These are phyloP conservation scores for Hsuehochloa calcarea DNA, from an alignment of 176 grass and related monocot species.

Conservation along the genomic window DNA sequence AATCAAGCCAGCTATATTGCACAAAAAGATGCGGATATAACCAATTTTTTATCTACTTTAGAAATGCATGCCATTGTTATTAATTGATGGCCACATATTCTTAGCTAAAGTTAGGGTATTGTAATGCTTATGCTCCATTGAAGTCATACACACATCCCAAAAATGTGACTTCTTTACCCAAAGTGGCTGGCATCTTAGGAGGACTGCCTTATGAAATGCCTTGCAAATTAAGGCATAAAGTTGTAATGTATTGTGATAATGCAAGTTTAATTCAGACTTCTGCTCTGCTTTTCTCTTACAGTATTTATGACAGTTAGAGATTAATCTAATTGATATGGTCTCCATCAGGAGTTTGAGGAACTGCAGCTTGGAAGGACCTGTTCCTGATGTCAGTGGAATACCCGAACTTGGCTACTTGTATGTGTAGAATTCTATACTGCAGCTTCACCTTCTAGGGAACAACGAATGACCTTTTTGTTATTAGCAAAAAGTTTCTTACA, in stretches of 20 bases:
- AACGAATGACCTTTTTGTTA: neutral
- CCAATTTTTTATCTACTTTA: neutral
- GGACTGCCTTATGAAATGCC: neutral
- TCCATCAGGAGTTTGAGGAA: conserved; percentile 76
- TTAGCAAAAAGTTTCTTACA: neutral
- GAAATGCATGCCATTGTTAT: neutral
- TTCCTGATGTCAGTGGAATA: conserved; percentile 65
- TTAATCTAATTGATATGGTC: conserved; percentile 24
- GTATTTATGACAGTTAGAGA: conserved; percentile 4
- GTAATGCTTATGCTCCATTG: neutral
- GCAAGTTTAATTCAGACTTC: neutral
- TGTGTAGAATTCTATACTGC: conserved; percentile 19
- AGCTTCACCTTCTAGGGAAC: conserved; percentile 10
- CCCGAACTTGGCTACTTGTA: conserved; percentile 69
- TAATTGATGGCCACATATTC: neutral
- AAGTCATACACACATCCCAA: neutral
- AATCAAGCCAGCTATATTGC: neutral
- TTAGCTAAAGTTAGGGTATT: neutral
- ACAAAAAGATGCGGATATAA: too few species aligned
- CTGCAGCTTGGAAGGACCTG: conserved; percentile 65
- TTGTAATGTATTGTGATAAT: conserved; percentile 5
- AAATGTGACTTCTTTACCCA: neutral
- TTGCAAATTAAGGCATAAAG: neutral
- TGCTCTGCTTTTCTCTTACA: neutral
- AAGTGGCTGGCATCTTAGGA: neutral